Base-by-base conservation (phyloP, 2,329 filamentous ascomycete genomes). In the Rhynchosporium secalis region DNA sequence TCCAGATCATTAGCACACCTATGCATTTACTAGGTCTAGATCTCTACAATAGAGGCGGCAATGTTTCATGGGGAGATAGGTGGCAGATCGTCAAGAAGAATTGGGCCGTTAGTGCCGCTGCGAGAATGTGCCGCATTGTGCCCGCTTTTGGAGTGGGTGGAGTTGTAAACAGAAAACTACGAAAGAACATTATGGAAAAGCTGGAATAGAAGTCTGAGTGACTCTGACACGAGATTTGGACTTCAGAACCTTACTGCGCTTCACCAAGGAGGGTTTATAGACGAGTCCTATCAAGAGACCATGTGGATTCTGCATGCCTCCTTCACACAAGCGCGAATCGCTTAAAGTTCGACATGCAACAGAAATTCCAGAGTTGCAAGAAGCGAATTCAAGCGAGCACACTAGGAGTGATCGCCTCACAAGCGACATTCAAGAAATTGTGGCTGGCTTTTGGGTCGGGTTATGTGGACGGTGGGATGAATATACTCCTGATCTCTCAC, bases 71-170 rank as follows among this genome's bases (percentile, higher is more conserved):
- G 77, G 73, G 75, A 26, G 85, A 91, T n/a, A 79, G 93, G n/a
- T 83, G 84, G 74, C 72, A 76, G 0, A 82, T 85, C 58, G 85
- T 96, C n/a, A 79, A 83, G 62, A 81, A 84, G 66, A 92, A 96
- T 72, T 96, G 92, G 86, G 77, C 82, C 20, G 82, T 88, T 66
- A 94, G 89, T 74, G 85, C 86, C 36, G 76, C 84, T 61, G 92
- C 93, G 31, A 79, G 92, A 59, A 89, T 96, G 76, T 89, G 89
- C 64, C 83, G 93, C 71, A 96, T 96, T 69, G 83, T 96, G 2
- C 92, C 92, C 20, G 92, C 92, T 0, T 96, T 94, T 79, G 93
- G 92, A 1, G 82, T 96, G 12, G 93, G 92, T 0, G 92, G 92
- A 0, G 91, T 96, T 10, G 89, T 95, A 10, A 96, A 96, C 76